Percentiles rank a stretch among this genome's conserved stretches.
Conservation (phyloP, 169 alveolate species). For the Plasmodium knowlesi region DNA sequence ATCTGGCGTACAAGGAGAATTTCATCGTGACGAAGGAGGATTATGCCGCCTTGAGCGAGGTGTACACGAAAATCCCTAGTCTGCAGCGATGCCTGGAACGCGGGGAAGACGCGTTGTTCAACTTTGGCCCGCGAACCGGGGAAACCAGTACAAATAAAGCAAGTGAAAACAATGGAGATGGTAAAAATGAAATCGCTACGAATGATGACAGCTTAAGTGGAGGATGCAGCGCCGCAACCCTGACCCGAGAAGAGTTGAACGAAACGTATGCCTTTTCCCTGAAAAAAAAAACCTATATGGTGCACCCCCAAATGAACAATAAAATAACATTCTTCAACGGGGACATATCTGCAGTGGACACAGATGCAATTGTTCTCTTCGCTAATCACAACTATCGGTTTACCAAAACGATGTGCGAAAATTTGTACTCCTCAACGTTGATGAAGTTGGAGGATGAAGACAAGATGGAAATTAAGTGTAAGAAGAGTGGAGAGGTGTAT, state of each 20-base stretch:
- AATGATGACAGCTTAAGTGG: background rate
- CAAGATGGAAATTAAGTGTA: slow-evolving; percentile 6
- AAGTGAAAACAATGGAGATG: background rate
- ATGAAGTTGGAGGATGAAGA: slow-evolving; percentile 72
- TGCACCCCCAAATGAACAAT: slow-evolving; percentile 5
- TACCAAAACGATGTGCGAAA: slow-evolving; percentile 21
- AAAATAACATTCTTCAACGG: slow-evolving; percentile 32
- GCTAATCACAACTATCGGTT: slow-evolving; percentile 41
- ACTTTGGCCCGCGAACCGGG: background rate
- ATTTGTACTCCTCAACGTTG: slow-evolving; percentile 33
- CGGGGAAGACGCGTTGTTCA: background rate
- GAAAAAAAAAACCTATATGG: slow-evolving; percentile 17
- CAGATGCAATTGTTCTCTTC: slow-evolving; percentile 34
- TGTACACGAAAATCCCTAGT: background rate
- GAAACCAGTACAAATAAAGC: background rate
- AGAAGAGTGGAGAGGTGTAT: slow-evolving; percentile 57
- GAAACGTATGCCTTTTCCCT: background rate
- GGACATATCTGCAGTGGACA: slow-evolving; percentile 7
- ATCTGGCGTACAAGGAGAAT: background rate
- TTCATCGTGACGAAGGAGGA: background rate
- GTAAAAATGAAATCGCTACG: background rate
- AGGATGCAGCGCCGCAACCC: background rate
- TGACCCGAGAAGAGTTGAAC: background rate
- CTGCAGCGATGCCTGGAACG: background rate
- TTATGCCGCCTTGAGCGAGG: background rate